These are phyloP conservation scores for Lodderomyces jiufengensis DNA, from an alignment of 1,139 yeast genomes.

Conservation along the genomic window DNA sequence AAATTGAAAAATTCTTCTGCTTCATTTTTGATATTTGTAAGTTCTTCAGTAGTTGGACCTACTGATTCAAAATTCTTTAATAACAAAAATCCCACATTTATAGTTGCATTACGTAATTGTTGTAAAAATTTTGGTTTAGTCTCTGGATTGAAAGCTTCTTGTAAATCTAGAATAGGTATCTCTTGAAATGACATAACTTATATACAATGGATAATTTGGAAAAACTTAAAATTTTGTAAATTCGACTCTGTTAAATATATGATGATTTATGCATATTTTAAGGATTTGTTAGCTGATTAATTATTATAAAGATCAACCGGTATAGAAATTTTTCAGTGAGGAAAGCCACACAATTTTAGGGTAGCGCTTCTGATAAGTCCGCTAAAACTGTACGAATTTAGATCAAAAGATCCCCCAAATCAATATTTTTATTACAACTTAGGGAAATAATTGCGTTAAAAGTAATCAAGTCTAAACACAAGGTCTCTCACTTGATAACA, in stretches of 20 bases:
- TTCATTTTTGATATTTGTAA: conserved; percentile 38
- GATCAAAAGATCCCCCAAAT: no score
- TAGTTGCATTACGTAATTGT: conserved; percentile 50
- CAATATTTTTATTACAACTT: no score
- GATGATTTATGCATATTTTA: background rate
- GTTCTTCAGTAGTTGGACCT: conserved; percentile 35
- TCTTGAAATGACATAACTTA: conserved; percentile 22
- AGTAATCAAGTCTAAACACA: no score
- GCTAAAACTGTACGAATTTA: no score
- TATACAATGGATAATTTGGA: no score
- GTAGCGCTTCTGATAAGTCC: no score
- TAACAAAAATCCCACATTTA: conserved; percentile 60
- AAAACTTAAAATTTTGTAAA: background rate
- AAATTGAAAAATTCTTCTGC: conserved; percentile 50
- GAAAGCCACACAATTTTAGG: no score
- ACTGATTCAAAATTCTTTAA: conserved; percentile 39
- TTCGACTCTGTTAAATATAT: background rate
- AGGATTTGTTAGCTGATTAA: no score
- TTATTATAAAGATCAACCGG: no score
- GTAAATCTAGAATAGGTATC: conserved; percentile 37
- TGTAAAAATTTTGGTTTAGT: conserved; percentile 43
- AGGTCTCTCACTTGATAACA: no score
- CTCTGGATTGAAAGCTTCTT: conserved; percentile 29
- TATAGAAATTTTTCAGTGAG: no score
- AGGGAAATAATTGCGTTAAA: no score